Evolutionary conservation across 345 rosid species (phyloP), one percentile per base, ranked within the genome.

Genomic region (Triadica sebifera): DNA sequence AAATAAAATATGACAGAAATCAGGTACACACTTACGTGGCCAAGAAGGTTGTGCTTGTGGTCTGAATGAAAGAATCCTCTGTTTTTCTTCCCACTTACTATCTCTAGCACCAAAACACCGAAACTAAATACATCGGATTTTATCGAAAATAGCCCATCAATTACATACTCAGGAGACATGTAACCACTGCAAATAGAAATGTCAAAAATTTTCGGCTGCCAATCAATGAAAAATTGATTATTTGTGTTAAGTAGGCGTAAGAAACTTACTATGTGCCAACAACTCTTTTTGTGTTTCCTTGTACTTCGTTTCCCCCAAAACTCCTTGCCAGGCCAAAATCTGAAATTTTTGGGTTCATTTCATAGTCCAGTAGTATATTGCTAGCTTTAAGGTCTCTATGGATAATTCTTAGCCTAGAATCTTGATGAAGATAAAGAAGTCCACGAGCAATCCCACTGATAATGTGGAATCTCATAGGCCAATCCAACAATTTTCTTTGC

Each of bases 201-300:
- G 11, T 60, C 34, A 53, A 1, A 8, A 53, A 38, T 57, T 1
- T 16, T 29, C 17, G 49, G 5, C 47, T 38, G 24, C 16, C 9
- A 22, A 29, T 19, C 1, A 43, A 15, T 24, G 25, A 25, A 4
- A 37, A 0, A 52, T 34, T 25, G 50, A 39, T 10, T 29, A 56
- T 0, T 39, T 12, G 25, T 12, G 67, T 65, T 10, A 24, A 5
- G 17, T 24, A 11, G 75, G 43, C 19, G 13, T 56, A 43, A 24
- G 29, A n/a, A 10, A 47, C 89, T 71, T 81, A 88, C 87, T 80
- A 81, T 65, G 90, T 85, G 65, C 90, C 86, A 0, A 83, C 83
- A 5, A 89, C 87, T 70, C 81, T 78, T 8, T 73, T 82, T 47
- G 87, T 86, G 50, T 74, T 79, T 56, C 73, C 88, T 51, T 55